Base-by-base conservation (phyloP, 805 yeast genomes). In the Kazachstania martiniae region DNA sequence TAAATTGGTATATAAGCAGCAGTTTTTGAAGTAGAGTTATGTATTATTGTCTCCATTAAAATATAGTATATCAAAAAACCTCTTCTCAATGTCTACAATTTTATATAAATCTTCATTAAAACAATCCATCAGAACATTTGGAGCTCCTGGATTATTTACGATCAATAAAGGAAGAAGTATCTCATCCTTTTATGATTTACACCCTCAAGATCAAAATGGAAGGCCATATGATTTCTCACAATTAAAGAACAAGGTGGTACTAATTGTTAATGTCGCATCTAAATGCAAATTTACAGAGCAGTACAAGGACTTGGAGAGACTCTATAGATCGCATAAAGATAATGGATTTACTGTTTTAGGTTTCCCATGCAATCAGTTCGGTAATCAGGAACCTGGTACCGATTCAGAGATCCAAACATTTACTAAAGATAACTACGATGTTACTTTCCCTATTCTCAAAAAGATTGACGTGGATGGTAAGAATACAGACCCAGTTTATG, bases 281-380 rank as follows among this genome's bases (percentile, higher is more conserved):
- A 79, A 83, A 58, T 84, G 93, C 55, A 76, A 74, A 4, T 75
- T 74, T 59, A 76, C 91, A 3, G 76, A 81, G 35, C 94, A 85
- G 56, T 81, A 79, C 54, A 60, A 65, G 33, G 89, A 77, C 32
- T 61, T 86, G 22, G 87, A 86, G 58, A 60, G 55, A 25, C 58
- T 86, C 10, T 75, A 83, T 61, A 61, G 74, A 39, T 73, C 74
- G 51, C 81, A 77, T 59, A 59, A 68, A 33, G 72, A 68, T 30
- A 49, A 68, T 40, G 93, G 83, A 1, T 62, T 87, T 16, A 73
- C 61, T 28, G 66, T 86, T 18, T 42, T 86, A 22, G 95, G 86
- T 0, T 85, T 86, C 69, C 96, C 96, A 21, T 83, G 95, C 59
- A 82, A 84, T 61, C 95, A 85, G 55, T 86, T 86, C 53, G 87